A percentile compares a stretch with the other conserved stretches of the same genome.
These are phyloP conservation scores for Lepidium sativum DNA, from an alignment of 345 rosid species.

Conservation along the genomic window DNA sequence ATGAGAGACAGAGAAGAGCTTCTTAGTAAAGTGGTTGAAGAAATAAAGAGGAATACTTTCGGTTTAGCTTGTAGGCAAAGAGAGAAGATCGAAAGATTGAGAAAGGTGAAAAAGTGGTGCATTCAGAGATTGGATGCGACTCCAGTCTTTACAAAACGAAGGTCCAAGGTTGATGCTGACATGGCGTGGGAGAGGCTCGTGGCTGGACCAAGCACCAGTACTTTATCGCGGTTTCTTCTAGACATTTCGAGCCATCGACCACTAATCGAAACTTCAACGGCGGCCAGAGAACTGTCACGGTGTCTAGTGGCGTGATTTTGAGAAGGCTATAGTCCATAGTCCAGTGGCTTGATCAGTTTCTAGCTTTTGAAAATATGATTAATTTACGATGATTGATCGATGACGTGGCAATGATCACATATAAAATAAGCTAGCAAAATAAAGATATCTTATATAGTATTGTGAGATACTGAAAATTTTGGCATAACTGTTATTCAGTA, in stretches of 20 bases:
- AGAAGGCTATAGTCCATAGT: no score
- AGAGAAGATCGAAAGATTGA: conserved; percentile 53
- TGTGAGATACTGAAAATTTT: conserved; percentile 23
- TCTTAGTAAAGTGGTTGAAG: conserved; percentile 37
- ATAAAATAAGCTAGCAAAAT: not conserved
- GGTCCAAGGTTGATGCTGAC: conserved; percentile 37
- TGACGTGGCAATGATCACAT: conserved; percentile 1
- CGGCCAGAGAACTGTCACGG: conserved; percentile 18
- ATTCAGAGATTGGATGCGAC: conserved; percentile 59
- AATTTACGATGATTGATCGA: not conserved
- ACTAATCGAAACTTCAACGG: not conserved
- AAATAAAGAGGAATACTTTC: conserved; percentile 45
- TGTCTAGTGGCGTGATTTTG: conserved; percentile 31
- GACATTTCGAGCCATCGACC: conserved; percentile 11
- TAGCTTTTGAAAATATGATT: no score
- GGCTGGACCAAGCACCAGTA: conserved; percentile 36
- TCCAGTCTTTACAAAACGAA: conserved; percentile 34
- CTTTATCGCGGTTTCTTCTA: conserved; percentile 38
- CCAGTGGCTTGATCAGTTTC: no score
- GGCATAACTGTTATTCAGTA: conserved; percentile 21
- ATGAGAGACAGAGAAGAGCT: conserved; percentile 19
- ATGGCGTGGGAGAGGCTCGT: conserved; percentile 51
- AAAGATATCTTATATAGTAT: conserved; percentile 10
- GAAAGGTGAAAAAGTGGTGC: conserved; percentile 45
- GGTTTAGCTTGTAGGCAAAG: conserved; percentile 44